A percentile compares a stretch with the other conserved stretches of the same genome.
Evolutionary conservation across 2,329 filamentous ascomycete species (phyloP).

Genomic region (Talaromyces sp.): DNA sequence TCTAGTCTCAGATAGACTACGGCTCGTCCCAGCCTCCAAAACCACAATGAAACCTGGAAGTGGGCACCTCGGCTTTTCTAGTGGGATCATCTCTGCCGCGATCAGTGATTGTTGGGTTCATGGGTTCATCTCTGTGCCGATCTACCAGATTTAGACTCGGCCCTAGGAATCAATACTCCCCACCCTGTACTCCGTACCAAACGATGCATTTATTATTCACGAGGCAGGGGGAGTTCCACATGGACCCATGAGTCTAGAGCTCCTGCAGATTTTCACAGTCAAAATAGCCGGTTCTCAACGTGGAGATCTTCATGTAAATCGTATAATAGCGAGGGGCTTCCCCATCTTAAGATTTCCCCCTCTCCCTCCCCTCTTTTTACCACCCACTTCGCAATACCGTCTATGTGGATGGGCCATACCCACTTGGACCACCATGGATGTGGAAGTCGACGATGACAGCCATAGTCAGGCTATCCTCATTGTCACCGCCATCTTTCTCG

Average conservation of each 20-base stretch:
- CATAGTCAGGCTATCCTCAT: slow-evolving; percentile 24
- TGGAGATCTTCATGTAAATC: slow-evolving; percentile 14
- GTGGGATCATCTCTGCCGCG: neutral
- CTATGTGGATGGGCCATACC: slow-evolving; percentile 12
- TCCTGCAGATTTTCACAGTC: slow-evolving; percentile 5
- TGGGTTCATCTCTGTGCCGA: slow-evolving; percentile 13
- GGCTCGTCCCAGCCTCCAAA: too few relatives aligned
- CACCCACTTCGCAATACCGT: neutral
- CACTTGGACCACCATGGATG: slow-evolving; percentile 12
- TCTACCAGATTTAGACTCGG: slow-evolving; percentile 16
- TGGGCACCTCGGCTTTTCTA: neutral
- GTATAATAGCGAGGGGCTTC: slow-evolving; percentile 15
- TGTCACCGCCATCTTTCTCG: slow-evolving; percentile 42
- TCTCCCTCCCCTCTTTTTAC: neutral
- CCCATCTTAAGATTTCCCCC: neutral
- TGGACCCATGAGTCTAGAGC: slow-evolving; percentile 10
- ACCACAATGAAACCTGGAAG: too few relatives aligned
- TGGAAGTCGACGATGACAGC: slow-evolving; percentile 18
- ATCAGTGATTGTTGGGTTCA: neutral
- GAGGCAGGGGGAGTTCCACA: slow-evolving; percentile 4
- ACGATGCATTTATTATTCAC: slow-evolving; percentile 3
- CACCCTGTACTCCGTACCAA: slow-evolving; percentile 11
- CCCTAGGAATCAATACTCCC: slow-evolving; percentile 17
- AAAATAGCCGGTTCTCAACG: slow-evolving; percentile 8
- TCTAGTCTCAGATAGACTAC: too few relatives aligned